Conservation (phyloP, 1,139 yeast species). For the Blastobotrys serpentis region DNA sequence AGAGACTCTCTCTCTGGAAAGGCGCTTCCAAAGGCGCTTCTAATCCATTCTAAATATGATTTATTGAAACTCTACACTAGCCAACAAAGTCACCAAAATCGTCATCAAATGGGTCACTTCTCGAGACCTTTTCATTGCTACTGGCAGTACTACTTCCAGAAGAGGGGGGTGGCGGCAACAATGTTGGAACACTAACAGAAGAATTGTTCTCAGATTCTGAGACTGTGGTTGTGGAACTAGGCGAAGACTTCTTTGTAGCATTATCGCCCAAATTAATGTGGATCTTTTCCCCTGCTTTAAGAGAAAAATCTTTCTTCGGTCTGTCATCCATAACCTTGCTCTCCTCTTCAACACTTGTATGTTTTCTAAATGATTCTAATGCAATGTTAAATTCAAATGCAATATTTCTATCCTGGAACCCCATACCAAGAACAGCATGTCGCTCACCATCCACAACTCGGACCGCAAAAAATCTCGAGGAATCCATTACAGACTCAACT, state of each 20-base stretch:
- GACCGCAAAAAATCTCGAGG: slow-evolving; percentile 37
- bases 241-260: not conserved
- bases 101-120: slow-evolving; percentile 36
- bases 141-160: slow-evolving; percentile 17
- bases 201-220: too few species aligned
- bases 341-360: slow-evolving; percentile 25
- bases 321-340: slow-evolving; percentile 13
- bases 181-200: slow-evolving; percentile 21
- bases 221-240: too few species aligned
- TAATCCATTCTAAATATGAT: not conserved
- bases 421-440: slow-evolving; percentile 43
- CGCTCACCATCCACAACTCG: slow-evolving; percentile 36
- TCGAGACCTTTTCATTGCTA: slow-evolving; percentile 7
- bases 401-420: slow-evolving; percentile 40
- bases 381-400: slow-evolving; percentile 44
- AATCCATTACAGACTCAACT: slow-evolving; percentile 34
- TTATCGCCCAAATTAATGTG: slow-evolving; percentile 27
- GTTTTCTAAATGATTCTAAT: slow-evolving; percentile 39
- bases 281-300: slow-evolving; percentile 34
- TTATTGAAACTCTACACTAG: too few species aligned
- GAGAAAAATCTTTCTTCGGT: slow-evolving; percentile 29
- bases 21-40: too few species aligned
- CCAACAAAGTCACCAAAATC: slow-evolving; percentile 45
- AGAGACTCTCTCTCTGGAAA: too few species aligned
- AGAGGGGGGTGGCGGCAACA: slow-evolving; percentile 29